Conservation (phyloP, 345 rosid genomes). For the Tarenaya hassleriana region DNA sequence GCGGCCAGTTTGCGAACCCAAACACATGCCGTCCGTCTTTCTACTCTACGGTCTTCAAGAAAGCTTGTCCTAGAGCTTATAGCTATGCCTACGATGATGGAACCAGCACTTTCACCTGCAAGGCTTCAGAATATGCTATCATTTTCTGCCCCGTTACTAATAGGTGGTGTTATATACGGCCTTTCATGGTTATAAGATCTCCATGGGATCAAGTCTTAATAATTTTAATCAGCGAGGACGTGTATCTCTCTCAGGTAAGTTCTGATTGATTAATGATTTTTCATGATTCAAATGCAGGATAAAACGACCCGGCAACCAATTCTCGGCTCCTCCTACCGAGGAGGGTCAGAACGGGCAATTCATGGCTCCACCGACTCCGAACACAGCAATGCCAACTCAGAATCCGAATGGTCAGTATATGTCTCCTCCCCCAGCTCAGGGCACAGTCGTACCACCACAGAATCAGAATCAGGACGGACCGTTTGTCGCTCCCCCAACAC, state of each 20-base stretch:
- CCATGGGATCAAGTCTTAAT: too few species aligned
- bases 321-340: constrained; percentile 14
- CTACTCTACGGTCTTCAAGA: constrained; percentile 67
- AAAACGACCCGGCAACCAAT: constrained; percentile 23
- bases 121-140: constrained; percentile 62
- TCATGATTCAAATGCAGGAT: constrained; percentile 14
- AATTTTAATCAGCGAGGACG: too few species aligned
- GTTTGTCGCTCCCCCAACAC: constrained; percentile 22
- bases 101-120: constrained; percentile 85
- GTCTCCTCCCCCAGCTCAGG: constrained; percentile 13
- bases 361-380: constrained; percentile 12
- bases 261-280: too few species aligned
- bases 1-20: constrained; percentile 85
- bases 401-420: constrained; percentile 6
- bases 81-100: constrained; percentile 79
- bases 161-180: constrained; percentile 26
- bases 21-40: constrained; percentile 63
- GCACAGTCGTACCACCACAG: constrained; percentile 16
- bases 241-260: too few species aligned
- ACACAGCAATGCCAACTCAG: background rate
- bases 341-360: constrained; percentile 18
- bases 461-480: constrained; percentile 23
- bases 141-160: constrained; percentile 59
- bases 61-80: constrained; percentile 85
- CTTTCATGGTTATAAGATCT: too few species aligned